phyloP scores from a whole-genome alignment of 2,329 filamentous ascomycete genomes.

The Cladophialophora exuberans region DNA sequence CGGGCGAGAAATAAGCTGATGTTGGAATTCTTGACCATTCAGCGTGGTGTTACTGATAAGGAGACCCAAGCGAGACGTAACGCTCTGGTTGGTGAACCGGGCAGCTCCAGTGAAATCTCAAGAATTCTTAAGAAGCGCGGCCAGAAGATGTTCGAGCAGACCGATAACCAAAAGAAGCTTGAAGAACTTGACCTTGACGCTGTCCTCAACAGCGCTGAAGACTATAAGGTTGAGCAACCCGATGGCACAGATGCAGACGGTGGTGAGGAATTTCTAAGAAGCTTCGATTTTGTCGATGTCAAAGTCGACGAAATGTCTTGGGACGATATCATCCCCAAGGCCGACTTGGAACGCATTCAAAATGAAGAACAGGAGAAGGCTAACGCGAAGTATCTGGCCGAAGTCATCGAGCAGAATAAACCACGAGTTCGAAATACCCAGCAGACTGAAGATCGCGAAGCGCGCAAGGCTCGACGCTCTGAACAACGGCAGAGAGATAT shows the following conservation, averaged over 20 bases:
- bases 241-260: slow-evolving; percentile 94
- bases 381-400: slow-evolving; percentile 79
- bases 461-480: slow-evolving; percentile 68
- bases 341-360: slow-evolving; percentile 87
- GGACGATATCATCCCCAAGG: slow-evolving; percentile 97
- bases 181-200: slow-evolving; percentile 98
- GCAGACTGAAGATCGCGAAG: slow-evolving; percentile 55
- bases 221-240: slow-evolving; percentile 93
- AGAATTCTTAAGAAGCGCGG: slow-evolving; percentile 95
- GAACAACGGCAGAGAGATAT: slow-evolving; percentile 67
- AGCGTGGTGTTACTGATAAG: slow-evolving; percentile 94
- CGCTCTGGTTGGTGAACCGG: slow-evolving; percentile 70
- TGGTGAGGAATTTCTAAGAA: slow-evolving; percentile 91
- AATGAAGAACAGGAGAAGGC: slow-evolving; percentile 83
- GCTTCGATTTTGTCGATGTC: slow-evolving; percentile 92
- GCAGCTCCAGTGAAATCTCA: slow-evolving; percentile 91
- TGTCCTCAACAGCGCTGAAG: slow-evolving; percentile 93
- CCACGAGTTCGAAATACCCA: slow-evolving; percentile 73
- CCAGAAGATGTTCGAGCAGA: slow-evolving; percentile 99
- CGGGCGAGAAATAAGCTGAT: slow-evolving; percentile 96
- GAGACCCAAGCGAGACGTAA: slow-evolving; percentile 72
- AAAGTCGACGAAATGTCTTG: slow-evolving; percentile 92
- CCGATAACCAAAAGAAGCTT: slow-evolving; percentile 91
- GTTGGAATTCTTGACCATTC: slow-evolving; percentile 95
- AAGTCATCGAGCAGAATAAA: slow-evolving; percentile 81